Evolutionary conservation across 2,329 filamentous ascomycete genomes (phyloP), one percentile per base, ranked within the genome.

Genomic region (Bipolaris cookei): DNA sequence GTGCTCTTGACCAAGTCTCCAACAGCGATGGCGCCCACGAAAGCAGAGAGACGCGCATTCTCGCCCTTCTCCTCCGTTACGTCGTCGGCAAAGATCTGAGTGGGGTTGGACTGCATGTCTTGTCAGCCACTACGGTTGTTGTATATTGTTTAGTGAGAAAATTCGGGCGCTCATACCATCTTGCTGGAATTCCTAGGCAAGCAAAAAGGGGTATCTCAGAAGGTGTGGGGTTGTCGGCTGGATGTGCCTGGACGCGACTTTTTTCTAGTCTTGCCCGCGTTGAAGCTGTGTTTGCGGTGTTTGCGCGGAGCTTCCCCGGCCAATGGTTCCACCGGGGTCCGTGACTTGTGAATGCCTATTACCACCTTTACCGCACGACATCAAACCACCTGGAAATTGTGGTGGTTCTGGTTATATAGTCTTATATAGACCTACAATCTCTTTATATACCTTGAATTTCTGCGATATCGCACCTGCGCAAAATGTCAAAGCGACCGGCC

Each of bases 1-100:
- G 95, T 98, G 78, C 91, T 96, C 86, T 99, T 99, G 51, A 99
- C 95, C 67, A 99, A 81, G 72, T 99, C 95, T 51, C 95, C 95
- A 44, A 99, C 95, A 54, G 95, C 95, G 74, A 99, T 99, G 76
- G 95, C 95, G 70, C 95, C 95, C 54, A 99, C 94, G 73, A 99
- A 99, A 65, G 94, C 94, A n/a, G 92, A 90, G 70, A 98, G 89
- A 86, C 94, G 92, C 73, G 95, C 94, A 90, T 98, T 98, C 83
- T 98, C 94, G 72, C 95, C 95, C 83, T 97, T 98, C 83, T 98
- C 94, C 81, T 98, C 92, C 56, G 90, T 95, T 68, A 96, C 95
- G 77, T 96, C 93, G 79, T 97, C 92, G 73, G 92, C 91, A 81
- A 98, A 98, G 83, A 98, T 98, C 81, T 98, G 94, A 63, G 92